Conservation (phyloP, 805 yeast species). For the Lipomyces spencermartinsiae region DNA sequence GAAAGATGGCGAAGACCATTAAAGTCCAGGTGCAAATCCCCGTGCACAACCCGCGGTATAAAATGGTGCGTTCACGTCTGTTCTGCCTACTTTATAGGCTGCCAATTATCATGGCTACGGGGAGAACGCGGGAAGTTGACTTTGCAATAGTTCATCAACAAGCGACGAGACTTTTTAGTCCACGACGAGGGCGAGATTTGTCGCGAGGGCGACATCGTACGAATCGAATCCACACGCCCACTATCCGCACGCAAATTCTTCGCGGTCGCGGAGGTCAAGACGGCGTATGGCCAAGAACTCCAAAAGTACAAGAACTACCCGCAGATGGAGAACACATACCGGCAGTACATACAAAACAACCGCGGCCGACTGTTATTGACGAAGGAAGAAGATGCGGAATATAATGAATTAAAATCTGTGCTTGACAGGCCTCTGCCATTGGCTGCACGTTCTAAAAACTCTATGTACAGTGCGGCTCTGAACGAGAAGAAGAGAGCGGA, state of each 20-base stretch:
- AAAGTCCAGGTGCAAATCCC: slow-evolving; percentile 87
- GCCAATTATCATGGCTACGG: background rate
- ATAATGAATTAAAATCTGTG: background rate
- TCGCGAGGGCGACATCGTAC: slow-evolving; percentile 92
- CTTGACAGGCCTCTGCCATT: background rate
- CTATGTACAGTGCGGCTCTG: background rate
- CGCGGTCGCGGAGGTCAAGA: slow-evolving; percentile 95
- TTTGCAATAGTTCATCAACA: slow-evolving; percentile 59
- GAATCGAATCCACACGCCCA: slow-evolving; percentile 86
- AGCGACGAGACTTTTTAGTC: slow-evolving; percentile 82
- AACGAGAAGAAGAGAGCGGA: background rate
- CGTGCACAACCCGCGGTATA: slow-evolving; percentile 63
- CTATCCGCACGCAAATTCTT: slow-evolving; percentile 80
- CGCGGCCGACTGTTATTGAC: slow-evolving; percentile 1
- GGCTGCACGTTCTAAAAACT: background rate
- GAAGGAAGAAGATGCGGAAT: background rate
- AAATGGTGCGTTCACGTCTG: slow-evolving; percentile 15
- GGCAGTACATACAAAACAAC: slow-evolving; percentile 9
- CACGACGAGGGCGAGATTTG: slow-evolving; percentile 93
- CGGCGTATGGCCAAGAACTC: slow-evolving; percentile 31
- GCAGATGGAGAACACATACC: slow-evolving; percentile 15
- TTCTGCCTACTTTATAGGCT: background rate
- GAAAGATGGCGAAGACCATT: slow-evolving; percentile 94
- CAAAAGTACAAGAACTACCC: slow-evolving; percentile 24
- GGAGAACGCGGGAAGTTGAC: slow-evolving; percentile 8